Conservation (phyloP, 2,329 filamentous ascomycete genomes). For the Hortaea werneckii region DNA sequence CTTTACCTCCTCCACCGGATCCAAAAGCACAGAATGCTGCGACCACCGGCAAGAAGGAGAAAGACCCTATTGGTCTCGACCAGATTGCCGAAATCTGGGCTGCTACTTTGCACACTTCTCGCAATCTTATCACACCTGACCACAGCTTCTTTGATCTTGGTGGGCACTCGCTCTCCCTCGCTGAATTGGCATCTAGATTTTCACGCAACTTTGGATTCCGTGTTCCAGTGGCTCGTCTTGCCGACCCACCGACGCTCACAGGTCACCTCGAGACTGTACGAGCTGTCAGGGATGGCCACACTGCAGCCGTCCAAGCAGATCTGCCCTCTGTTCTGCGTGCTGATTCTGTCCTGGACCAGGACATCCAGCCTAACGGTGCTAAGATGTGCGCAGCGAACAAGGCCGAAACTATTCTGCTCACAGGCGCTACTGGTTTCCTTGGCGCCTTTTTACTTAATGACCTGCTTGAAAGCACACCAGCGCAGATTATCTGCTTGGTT, state of each 20-base stretch:
- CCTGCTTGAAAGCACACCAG: conserved; percentile 57
- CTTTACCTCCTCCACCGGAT: conserved; percentile 54
- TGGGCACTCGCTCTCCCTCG: conserved; percentile 68
- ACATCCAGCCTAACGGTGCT: conserved; percentile 49
- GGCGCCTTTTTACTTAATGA: conserved; percentile 64
- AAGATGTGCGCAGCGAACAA: conserved; percentile 51
- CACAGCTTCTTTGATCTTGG: conserved; percentile 76
- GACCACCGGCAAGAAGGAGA: not conserved
- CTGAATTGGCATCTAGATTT: conserved; percentile 61
- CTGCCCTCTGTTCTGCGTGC: conserved; percentile 58
- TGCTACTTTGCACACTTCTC: conserved; percentile 55
- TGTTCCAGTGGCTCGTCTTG: conserved; percentile 60
- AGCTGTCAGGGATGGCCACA: conserved; percentile 60
- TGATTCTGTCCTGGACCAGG: conserved; percentile 57
- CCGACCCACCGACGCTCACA: conserved; percentile 59
- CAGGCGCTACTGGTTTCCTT: conserved; percentile 66
- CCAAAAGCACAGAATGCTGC: conserved; percentile 26
- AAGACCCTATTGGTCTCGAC: conserved; percentile 54
- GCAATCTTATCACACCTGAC: conserved; percentile 52
- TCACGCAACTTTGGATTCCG: conserved; percentile 62
- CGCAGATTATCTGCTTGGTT: conserved; percentile 62
- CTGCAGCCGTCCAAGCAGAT: conserved; percentile 65
- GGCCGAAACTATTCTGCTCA: conserved; percentile 60
- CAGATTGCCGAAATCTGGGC: conserved; percentile 66
- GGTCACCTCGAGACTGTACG: conserved; percentile 65